Conservation (phyloP, 768 basidiomycete genomes). For the Tephrocybe sp. region DNA sequence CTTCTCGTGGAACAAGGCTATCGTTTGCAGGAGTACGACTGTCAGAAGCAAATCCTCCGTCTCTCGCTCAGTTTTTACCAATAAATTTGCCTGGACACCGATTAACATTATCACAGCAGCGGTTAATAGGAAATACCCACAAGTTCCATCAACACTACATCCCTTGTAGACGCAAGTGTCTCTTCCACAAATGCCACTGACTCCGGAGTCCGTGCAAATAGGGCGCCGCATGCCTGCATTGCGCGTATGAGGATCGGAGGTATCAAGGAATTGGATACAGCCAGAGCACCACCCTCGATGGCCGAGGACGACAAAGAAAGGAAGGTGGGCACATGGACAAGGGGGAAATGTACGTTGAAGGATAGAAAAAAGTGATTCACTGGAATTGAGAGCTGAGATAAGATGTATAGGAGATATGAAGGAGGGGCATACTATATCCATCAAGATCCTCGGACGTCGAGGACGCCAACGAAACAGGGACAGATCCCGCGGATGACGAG, state of each 20-base stretch:
- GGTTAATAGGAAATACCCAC: constrained; percentile 35
- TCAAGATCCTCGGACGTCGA: constrained; percentile 46
- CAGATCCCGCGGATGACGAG: constrained; percentile 28
- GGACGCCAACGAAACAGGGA: constrained; percentile 13
- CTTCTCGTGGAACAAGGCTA: constrained; percentile 53
- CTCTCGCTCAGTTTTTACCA: constrained; percentile 27
- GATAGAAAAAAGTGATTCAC: constrained; percentile 55
- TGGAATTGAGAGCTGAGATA: constrained; percentile 19
- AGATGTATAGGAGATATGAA: not conserved
- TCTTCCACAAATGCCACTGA: constrained; percentile 48
- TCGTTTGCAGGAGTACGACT: constrained; percentile 52
- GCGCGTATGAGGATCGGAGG: constrained; percentile 48
- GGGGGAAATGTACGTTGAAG: constrained; percentile 51
- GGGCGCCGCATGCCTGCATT: constrained; percentile 62
- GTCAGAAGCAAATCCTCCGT: constrained; percentile 44
- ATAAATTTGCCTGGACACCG: constrained; percentile 33
- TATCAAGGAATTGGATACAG: constrained; percentile 19
- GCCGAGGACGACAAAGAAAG: constrained; percentile 16
- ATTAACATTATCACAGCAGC: constrained; percentile 10
- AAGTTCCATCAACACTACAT: constrained; percentile 50
- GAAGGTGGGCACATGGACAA: constrained; percentile 55
- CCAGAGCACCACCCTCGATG: constrained; percentile 23
- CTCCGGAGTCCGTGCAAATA: constrained; percentile 48
- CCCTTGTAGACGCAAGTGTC: constrained; percentile 39
- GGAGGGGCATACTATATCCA: constrained; percentile 48